Conservation (phyloP, 1,284 basidiomycete genomes). For the Melampsora americana region DNA sequence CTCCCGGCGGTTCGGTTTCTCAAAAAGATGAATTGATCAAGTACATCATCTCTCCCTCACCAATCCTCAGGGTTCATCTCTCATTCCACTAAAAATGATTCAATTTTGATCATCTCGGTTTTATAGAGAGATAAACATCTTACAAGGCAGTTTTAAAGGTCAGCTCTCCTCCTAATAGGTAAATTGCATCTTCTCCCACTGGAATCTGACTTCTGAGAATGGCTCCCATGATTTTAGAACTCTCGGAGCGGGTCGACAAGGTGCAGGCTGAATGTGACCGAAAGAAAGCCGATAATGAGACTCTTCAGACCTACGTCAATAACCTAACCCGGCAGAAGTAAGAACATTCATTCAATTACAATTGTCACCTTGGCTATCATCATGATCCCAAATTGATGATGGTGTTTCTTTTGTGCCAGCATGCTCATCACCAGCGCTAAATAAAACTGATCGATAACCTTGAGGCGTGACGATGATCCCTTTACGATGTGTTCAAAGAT, state of each 20-base stretch:
- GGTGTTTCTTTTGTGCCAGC: not conserved
- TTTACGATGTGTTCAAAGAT: no score
- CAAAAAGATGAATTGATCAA: not conserved
- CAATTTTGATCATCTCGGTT: not conserved
- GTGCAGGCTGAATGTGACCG: slow-evolving; percentile 28
- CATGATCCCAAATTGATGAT: not conserved
- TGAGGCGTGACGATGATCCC: no score
- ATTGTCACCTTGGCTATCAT: not conserved
- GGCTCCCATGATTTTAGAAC: not conserved
- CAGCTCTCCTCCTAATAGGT: not conserved
- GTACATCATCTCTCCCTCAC: not conserved
- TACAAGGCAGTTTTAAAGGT: slow-evolving; percentile 33
- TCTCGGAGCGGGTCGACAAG: slow-evolving; percentile 19
- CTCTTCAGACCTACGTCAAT: slow-evolving; percentile 41
- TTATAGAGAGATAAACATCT: slow-evolving; percentile 1
- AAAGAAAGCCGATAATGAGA: slow-evolving; percentile 45
- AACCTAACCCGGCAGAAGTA: slow-evolving; percentile 44
- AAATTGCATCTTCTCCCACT: no score
- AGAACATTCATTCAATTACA: not conserved
- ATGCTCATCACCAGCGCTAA: slow-evolving; percentile 4
- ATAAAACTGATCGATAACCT: not conserved
- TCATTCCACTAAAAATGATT: not conserved
- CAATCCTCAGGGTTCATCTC: not conserved
- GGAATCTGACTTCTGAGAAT: not conserved
- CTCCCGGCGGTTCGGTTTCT: not conserved